Evolutionary conservation across 2,329 filamentous ascomycete genomes (phyloP).

Genomic region (Penicillium sp.): DNA sequence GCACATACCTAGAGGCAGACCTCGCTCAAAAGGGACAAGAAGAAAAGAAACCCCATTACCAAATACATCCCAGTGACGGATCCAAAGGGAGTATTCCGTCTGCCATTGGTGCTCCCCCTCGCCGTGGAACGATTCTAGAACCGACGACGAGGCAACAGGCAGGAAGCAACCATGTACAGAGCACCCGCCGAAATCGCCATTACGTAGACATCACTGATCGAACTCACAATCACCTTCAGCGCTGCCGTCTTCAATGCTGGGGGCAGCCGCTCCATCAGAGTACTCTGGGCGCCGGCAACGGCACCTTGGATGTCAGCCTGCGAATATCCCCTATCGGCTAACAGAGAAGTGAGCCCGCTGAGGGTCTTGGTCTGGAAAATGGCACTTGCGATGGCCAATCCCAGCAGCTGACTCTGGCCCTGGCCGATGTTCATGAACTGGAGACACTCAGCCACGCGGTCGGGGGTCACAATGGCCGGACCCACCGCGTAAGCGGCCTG

Average conservation of each 20-base stretch:
- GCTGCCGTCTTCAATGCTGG: neutral
- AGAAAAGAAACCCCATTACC: neutral
- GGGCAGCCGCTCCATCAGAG: neutral
- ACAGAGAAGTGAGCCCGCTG: neutral
- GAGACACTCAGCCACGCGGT: neutral
- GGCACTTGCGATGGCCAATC: slow-evolving; percentile 14
- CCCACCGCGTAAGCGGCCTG: neutral
- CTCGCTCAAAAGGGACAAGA: neutral
- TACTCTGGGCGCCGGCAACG: neutral
- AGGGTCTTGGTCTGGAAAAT: slow-evolving; percentile 8
- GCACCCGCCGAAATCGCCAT: neutral
- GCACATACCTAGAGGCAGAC: neutral
- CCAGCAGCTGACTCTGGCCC: slow-evolving; percentile 9
- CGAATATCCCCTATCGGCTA: neutral
- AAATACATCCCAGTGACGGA: neutral
- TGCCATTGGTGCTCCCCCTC: neutral
- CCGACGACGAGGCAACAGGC: neutral
- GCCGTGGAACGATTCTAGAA: neutral
- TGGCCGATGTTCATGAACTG: slow-evolving; percentile 14
- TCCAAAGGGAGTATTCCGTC: neutral
- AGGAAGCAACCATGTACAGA: neutral
- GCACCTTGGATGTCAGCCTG: neutral
- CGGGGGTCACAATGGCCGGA: neutral
- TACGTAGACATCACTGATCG: neutral
- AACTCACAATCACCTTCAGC: neutral